Conservation (phyloP, 805 yeast species). For the Nakazawaea laoshanensis region DNA sequence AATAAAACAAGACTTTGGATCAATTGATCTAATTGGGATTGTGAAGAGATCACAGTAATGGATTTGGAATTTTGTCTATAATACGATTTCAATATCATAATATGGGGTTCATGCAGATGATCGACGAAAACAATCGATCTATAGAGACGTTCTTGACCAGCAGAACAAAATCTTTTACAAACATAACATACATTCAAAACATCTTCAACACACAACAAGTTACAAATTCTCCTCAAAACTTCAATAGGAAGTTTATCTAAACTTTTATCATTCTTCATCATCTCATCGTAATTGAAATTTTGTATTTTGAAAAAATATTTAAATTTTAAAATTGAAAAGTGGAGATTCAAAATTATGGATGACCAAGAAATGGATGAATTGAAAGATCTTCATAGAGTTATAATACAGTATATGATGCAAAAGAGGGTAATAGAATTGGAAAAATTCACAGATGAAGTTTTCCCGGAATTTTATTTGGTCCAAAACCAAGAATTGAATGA, state of each 20-base stretch:
- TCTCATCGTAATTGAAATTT: no score
- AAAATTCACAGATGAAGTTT: no score
- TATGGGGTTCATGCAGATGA: conserved; percentile 5
- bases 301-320: no score
- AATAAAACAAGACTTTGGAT: conserved; percentile 1
- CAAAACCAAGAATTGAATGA: conserved; percentile 1
- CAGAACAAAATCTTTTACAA: conserved; percentile 2
- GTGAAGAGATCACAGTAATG: conserved; percentile 2
- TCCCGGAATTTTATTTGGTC: not conserved
- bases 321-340: no score
- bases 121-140: conserved; percentile 7
- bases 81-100: conserved; percentile 4
- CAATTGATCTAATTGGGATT: conserved; percentile 4
- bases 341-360: no score
- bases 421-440: no score
- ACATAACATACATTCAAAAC: conserved; percentile 2
- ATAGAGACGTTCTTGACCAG: conserved; percentile 5
- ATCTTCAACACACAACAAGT: conserved; percentile 2
- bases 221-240: conserved; percentile 3
- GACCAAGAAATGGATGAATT: no score
- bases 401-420: no score
- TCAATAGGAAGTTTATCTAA: conserved; percentile 3
- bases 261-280: no score
- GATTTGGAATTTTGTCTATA: conserved; percentile 1
- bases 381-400: no score